phyloP scores from a whole-genome alignment of 1,139 yeast genomes.

The Magnusiomyces ingens region DNA sequence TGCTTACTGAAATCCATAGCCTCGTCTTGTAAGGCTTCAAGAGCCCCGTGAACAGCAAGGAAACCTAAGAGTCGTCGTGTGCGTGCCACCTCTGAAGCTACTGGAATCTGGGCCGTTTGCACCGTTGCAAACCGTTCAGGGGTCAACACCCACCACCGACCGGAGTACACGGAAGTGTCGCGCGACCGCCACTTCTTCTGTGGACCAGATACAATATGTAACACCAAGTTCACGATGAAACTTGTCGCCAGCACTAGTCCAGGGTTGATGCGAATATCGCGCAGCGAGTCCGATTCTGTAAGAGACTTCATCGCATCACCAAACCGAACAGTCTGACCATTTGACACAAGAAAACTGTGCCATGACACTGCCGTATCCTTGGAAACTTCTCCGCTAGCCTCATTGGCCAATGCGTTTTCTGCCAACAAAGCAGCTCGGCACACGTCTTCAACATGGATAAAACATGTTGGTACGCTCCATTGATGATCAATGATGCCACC shows the following conservation, averaged over 20 bases:
- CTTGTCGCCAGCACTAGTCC: slow-evolving; percentile 12
- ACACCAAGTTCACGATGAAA: neutral
- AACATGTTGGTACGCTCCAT: slow-evolving; percentile 22
- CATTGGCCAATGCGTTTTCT: slow-evolving; percentile 22
- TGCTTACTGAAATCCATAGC: neutral
- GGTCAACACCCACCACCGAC: slow-evolving; percentile 17
- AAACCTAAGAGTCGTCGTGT: slow-evolving; percentile 12
- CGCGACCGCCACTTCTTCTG: slow-evolving; percentile 12
- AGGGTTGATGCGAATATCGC: slow-evolving; percentile 13
- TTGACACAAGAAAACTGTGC: slow-evolving; percentile 14
- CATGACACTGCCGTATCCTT: slow-evolving; percentile 1
- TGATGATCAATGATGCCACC: slow-evolving; percentile 25
- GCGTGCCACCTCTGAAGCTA: slow-evolving; percentile 8
- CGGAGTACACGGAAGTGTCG: slow-evolving; percentile 14
- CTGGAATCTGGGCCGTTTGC: slow-evolving; percentile 13
- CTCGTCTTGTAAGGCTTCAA: neutral
- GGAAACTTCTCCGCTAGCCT: neutral
- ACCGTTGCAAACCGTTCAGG: slow-evolving; percentile 13
- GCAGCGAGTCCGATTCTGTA: neutral
- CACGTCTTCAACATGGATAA: slow-evolving; percentile 32
- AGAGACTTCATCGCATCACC: slow-evolving; percentile 7
- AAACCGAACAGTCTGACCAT: slow-evolving; percentile 12
- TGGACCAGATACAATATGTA: slow-evolving; percentile 8
- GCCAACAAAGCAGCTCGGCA: slow-evolving; percentile 26
- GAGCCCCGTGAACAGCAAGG: neutral